Conservation (phyloP, 805 yeast species). For the Teunomyces gatunensis region DNA sequence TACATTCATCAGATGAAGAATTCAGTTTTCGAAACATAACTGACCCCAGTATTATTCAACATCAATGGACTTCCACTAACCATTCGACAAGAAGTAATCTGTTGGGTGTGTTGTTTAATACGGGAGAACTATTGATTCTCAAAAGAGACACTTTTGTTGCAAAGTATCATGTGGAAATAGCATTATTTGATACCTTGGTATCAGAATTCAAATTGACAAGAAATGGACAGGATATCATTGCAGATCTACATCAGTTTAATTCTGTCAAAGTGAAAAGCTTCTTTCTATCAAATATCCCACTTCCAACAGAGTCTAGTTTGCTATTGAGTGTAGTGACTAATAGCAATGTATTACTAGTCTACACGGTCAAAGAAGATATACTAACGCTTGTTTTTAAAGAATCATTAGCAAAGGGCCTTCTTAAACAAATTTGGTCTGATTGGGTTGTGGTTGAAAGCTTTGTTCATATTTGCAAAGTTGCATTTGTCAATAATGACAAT, state of each 20-base stretch:
- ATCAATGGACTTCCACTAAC: slow-evolving; percentile 32
- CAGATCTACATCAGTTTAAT: slow-evolving; percentile 18
- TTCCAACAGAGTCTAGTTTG: slow-evolving; percentile 7
- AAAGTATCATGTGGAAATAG: slow-evolving; percentile 22
- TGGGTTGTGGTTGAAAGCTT: neutral
- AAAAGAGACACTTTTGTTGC: slow-evolving; percentile 23
- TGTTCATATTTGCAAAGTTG: slow-evolving; percentile 6
- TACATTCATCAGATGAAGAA: slow-evolving; percentile 25
- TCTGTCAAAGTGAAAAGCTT: slow-evolving; percentile 28
- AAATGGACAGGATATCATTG: slow-evolving; percentile 18
- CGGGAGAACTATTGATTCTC: slow-evolving; percentile 37
- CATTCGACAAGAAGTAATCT: slow-evolving; percentile 23
- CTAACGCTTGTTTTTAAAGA: neutral
- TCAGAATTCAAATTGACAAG: slow-evolving; percentile 18
- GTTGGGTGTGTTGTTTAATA: slow-evolving; percentile 34
- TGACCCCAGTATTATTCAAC: slow-evolving; percentile 33
- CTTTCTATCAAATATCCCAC: slow-evolving; percentile 16
- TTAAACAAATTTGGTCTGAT: slow-evolving; percentile 17
- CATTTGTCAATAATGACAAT: slow-evolving; percentile 16
- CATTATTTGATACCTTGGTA: slow-evolving; percentile 26
- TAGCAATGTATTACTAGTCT: slow-evolving; percentile 14
- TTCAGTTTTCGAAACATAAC: slow-evolving; percentile 29
- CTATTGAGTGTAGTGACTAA: slow-evolving; percentile 14
- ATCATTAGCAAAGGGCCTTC: slow-evolving; percentile 1
- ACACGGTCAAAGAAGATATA: slow-evolving; percentile 3